Conservation (phyloP, 179 eudicot species). For the Spinacia oleracea region DNA sequence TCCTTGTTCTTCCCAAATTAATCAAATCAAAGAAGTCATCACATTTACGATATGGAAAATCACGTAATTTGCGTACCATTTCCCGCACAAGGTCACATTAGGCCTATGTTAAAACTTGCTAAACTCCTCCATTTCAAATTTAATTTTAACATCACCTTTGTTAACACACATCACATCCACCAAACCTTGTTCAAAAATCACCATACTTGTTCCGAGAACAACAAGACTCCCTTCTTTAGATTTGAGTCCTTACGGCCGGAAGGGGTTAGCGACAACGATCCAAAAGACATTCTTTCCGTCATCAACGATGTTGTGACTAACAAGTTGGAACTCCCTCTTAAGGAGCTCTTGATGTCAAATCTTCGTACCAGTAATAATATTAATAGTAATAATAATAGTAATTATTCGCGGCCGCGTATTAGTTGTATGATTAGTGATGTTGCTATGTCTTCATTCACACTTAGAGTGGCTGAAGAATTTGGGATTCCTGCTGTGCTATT, state of each 20-base stretch:
- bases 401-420: neutral
- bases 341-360: neutral
- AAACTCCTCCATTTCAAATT: slow-evolving; percentile 29
- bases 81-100: slow-evolving; percentile 45
- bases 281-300: slow-evolving; percentile 9
- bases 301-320: slow-evolving; percentile 2
- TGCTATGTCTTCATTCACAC: slow-evolving; percentile 2
- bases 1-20: too few species aligned
- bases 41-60: slow-evolving; percentile 3
- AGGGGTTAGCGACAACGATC: slow-evolving; percentile 21
- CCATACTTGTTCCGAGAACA: neutral
- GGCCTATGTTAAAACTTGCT: slow-evolving; percentile 33
- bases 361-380: neutral
- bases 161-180: slow-evolving; percentile 29
- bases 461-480: slow-evolving; percentile 13
- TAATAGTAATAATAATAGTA: too few species aligned
- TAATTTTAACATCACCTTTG: slow-evolving; percentile 31
- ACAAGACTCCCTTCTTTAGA: neutral
- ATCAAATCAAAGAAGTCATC: too few species aligned
- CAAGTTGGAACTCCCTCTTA: neutral
- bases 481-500: slow-evolving; percentile 18
- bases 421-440: slow-evolving; percentile 17
- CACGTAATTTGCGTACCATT: slow-evolving; percentile 34
- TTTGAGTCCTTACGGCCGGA: slow-evolving; percentile 29
- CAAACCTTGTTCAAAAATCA: slow-evolving; percentile 5